Evolutionary conservation across 208 protist genomes (phyloP).

Genomic region (Acanthamoeba polyphaga): DNA sequence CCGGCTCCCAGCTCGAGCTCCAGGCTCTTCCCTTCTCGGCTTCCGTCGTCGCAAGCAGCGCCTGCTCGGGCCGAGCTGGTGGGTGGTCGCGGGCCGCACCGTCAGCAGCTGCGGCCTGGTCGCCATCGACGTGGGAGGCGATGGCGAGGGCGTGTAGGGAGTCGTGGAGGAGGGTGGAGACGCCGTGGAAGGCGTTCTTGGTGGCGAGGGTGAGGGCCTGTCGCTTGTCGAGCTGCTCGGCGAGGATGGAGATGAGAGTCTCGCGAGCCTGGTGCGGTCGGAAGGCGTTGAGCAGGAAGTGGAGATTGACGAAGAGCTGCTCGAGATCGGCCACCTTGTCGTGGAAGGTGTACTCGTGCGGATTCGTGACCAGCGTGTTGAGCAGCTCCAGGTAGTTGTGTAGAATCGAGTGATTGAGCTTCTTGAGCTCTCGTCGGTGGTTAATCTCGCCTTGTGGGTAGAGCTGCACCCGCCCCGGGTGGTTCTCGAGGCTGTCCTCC

Average conservation of each 20-base stretch:
- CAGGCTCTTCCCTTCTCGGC: neutral
- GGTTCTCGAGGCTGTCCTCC: conserved; percentile 55
- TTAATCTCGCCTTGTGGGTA: conserved; percentile 81
- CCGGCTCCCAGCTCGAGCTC: neutral
- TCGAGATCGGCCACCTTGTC: conserved; percentile 82
- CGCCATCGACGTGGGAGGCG: neutral
- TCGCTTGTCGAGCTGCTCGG: conserved; percentile 81
- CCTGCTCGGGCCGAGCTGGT: neutral
- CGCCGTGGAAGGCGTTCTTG: conserved; percentile 63
- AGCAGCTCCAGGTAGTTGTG: conserved; percentile 86
- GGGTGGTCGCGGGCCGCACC: neutral
- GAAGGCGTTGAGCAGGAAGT: conserved; percentile 84
- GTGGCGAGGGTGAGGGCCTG: conserved; percentile 4
- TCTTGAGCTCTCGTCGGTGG: conserved; percentile 83
- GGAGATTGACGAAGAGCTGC: conserved; percentile 85
- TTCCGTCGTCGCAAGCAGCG: neutral
- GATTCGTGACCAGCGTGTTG: conserved; percentile 81
- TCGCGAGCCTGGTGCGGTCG: conserved; percentile 85
- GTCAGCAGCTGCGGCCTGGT: neutral
- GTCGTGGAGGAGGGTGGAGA: conserved; percentile 56
- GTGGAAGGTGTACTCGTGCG: conserved; percentile 72
- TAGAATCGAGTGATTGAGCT: conserved; percentile 83
- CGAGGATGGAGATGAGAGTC: conserved; percentile 82
- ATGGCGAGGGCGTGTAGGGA: conserved; percentile 29
- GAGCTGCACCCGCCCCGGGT: conserved; percentile 54